phyloP scores from a whole-genome alignment of 768 basidiomycete genomes.

The Pholiota microspora region DNA sequence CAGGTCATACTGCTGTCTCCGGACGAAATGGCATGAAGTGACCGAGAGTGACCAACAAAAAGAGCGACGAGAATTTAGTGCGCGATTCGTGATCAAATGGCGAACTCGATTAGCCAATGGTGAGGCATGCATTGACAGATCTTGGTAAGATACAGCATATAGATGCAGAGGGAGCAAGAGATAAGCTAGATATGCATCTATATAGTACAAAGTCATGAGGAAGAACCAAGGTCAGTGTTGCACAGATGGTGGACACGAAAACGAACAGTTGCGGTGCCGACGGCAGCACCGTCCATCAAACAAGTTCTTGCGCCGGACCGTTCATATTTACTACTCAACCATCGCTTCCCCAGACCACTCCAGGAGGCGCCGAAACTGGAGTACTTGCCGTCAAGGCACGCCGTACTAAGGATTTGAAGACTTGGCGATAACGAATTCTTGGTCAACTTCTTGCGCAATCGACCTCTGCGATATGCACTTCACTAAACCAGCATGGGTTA shows the following conservation, averaged over 20 bases:
- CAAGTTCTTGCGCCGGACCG: background rate
- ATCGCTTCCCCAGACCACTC: background rate
- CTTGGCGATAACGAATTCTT: slow-evolving; percentile 44
- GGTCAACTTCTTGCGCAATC: slow-evolving; percentile 45
- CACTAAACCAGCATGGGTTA: slow-evolving; percentile 87
- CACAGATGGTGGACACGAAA: too few species aligned
- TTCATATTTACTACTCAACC: too few species aligned
- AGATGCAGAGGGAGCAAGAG: background rate
- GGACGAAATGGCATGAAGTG: background rate
- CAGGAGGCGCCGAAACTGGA: background rate
- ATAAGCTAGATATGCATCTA: background rate
- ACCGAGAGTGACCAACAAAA: background rate
- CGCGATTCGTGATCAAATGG: slow-evolving; percentile 14
- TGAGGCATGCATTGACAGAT: background rate
- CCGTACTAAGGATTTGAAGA: background rate
- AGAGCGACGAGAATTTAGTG: slow-evolving; percentile 7
- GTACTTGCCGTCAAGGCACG: background rate
- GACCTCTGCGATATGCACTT: slow-evolving; percentile 61
- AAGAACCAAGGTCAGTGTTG: background rate
- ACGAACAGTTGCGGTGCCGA: too few species aligned
- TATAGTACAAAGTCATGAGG: background rate
- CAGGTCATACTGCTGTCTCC: background rate
- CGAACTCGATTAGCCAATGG: background rate
- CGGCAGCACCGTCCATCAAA: background rate
- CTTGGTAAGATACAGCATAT: background rate